Base-by-base conservation (phyloP, 2,329 filamentous ascomycete genomes). In the Hymenoscyphus infarciens region DNA sequence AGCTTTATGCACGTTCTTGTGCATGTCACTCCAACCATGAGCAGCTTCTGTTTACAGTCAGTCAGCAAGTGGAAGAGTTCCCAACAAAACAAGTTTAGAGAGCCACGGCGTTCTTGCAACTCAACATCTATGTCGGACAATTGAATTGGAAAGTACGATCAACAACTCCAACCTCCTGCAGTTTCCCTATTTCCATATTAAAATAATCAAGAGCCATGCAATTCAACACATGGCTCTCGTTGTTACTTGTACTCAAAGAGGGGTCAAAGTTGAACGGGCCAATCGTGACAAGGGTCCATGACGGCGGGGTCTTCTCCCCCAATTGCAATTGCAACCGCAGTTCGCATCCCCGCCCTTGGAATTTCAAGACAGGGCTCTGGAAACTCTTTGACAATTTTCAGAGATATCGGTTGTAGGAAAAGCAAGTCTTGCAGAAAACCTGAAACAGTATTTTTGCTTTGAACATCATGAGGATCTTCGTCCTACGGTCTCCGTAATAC, bases 301-400 rank as follows among this genome's bases (percentile, higher is more conserved):
- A 22, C 45, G 11, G 45, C 45, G 45, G 45, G 45, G 45, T 52
- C 2, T 19, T 52, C 45, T 25, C 45, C 45, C 15, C 45, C 45
- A 52, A 52, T 52, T n/a, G n/a, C n/a, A n/a, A n/a, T n/a, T 19
- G 42, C 10, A 25, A 49, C 42, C 11, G 19, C 42, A 49, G 42
- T 22, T 11, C 10, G n/a, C 42, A 22, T 22, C 22, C n/a, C 42
- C 42, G n/a, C 42, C n/a, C 22, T 49, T 49, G 3, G 4, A 19
- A 22, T 3, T 22, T 8, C 19, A 19, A 57, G 31, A 57, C 38
- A n/a, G n/a, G n/a, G n/a, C 56, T 35, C 29, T 22, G 55, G 19
- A 33, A 56, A 31, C 55, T 57, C 55, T 57, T 57, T 57, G 55
- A 57, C 55, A 7, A 39, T 39, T 19, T 35, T 45, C 45, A 38